Evolutionary conservation across 2,329 filamentous ascomycete genomes (phyloP).

Genomic region (Tolypocladium guangdongense): DNA sequence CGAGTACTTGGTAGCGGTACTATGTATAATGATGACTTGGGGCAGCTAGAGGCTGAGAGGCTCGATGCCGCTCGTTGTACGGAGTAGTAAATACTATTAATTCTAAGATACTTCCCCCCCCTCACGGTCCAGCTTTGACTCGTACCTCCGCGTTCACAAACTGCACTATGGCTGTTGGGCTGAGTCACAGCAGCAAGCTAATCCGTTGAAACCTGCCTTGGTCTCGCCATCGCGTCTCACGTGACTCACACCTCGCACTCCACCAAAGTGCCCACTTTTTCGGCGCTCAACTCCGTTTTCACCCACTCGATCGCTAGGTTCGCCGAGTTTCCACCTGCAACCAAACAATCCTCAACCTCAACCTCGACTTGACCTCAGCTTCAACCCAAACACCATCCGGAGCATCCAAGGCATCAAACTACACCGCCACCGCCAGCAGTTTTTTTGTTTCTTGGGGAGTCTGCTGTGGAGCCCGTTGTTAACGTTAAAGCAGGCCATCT

Average conservation of each 20-base stretch:
- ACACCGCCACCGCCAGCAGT: not conserved
- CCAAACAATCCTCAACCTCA: not conserved
- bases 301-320: not conserved
- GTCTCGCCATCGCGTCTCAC: not conserved
- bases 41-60: not conserved
- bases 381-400: not conserved
- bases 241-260: not conserved
- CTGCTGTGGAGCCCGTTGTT: not conserved
- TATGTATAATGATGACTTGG: not conserved
- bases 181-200: not conserved
- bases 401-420: not conserved
- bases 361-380: not conserved
- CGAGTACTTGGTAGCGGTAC: not conserved
- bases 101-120: not conserved
- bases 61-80: not conserved
- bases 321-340: not conserved
- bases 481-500: constrained; percentile 10
- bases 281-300: not conserved
- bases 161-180: not conserved
- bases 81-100: not conserved
- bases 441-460: not conserved
- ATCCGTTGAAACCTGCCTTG: not conserved
- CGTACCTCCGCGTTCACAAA: not conserved
- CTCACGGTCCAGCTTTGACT: too few species aligned
- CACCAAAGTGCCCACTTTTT: not conserved